Evolutionary conservation across 2,329 filamentous ascomycete species (phyloP).

Genomic region (Arthrobotrys sphaeroides): DNA sequence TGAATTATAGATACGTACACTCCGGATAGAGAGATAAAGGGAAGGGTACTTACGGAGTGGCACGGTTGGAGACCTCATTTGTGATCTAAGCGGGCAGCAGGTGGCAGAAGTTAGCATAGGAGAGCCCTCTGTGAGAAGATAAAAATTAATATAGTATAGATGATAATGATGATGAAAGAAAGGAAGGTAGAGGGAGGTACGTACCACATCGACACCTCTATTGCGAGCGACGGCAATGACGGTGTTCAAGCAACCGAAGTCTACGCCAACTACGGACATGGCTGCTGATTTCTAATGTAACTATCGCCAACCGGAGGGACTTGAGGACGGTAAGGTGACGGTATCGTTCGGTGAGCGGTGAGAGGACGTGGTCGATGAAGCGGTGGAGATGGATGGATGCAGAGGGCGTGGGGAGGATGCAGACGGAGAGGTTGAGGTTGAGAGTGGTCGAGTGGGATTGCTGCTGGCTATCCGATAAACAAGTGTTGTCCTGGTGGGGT

Average conservation of each 20-base stretch:
- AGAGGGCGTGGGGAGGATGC: background rate
- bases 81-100: constrained; percentile 72
- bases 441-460: background rate
- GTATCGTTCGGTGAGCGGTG: too few species aligned
- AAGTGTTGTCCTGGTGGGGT: background rate
- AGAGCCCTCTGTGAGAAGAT: constrained; percentile 12
- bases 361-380: background rate
- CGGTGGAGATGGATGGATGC: background rate
- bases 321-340: too few species aligned
- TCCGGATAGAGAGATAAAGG: constrained; percentile 23
- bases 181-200: constrained; percentile 63
- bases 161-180: background rate
- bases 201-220: constrained; percentile 97
- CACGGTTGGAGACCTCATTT: constrained; percentile 98
- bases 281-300: constrained; percentile 28
- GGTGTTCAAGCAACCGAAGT: constrained; percentile 96
- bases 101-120: constrained; percentile 58
- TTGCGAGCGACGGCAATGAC: constrained; percentile 97
- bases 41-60: constrained; percentile 83
- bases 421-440: background rate
- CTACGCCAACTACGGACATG: constrained; percentile 71
- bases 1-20: constrained; percentile 55
- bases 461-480: too few species aligned
- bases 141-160: background rate
- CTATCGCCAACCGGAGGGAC: too few species aligned